Percentiles rank a stretch among this genome's conserved stretches.
These are phyloP conservation scores for Nephelium lappaceum DNA, from an alignment of 345 rosid genomes.

Conservation along the genomic window DNA sequence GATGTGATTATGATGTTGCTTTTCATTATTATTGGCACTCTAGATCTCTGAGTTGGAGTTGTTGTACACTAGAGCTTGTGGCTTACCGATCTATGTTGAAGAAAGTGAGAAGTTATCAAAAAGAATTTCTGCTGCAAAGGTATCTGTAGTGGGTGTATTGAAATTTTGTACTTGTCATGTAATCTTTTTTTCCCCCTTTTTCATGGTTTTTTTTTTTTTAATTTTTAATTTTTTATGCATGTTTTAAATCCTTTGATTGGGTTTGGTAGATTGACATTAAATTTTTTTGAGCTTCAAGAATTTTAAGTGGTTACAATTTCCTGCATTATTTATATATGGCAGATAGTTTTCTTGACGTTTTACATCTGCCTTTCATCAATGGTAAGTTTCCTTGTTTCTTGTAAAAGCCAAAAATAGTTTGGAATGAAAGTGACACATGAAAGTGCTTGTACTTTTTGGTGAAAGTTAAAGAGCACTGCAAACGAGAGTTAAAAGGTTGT, in stretches of 20 bases:
- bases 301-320: not conserved
- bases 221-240: not conserved
- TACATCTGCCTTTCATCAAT: not conserved
- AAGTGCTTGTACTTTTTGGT: not conserved
- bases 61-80: constrained; percentile 54
- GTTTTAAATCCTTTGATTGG: constrained; percentile 2
- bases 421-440: not conserved
- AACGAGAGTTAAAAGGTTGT: not conserved
- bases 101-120: constrained; percentile 53
- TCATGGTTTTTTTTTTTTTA: not conserved
- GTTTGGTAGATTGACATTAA: not conserved
- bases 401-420: not conserved
- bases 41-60: constrained; percentile 75
- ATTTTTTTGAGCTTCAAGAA: not conserved
- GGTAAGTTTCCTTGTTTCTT: not conserved
- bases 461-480: not conserved
- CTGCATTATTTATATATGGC: not conserved
- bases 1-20: constrained; percentile 1
- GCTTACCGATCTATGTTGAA: constrained; percentile 54
- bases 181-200: no score
- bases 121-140: constrained; percentile 70
- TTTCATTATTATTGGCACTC: constrained; percentile 17
- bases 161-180: not conserved
- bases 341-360: not conserved
- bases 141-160: constrained; percentile 28